Conservation (phyloP, 495 filamentous ascomycete genomes). For the Pyrenula aspistea region DNA sequence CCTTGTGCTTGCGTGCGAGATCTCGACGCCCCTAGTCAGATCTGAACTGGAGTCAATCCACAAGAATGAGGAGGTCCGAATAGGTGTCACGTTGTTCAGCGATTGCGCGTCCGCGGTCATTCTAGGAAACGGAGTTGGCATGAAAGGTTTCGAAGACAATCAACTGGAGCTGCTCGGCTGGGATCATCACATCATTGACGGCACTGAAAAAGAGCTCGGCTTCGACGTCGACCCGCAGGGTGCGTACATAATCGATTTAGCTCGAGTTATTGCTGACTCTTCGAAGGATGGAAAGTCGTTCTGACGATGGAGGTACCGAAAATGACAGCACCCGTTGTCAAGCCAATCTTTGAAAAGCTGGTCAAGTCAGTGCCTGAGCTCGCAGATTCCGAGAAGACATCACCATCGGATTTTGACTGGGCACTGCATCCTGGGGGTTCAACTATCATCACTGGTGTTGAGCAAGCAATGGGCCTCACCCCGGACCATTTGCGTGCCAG, state of each 20-base stretch:
- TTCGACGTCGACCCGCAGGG: constrained; percentile 48
- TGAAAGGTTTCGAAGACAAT: constrained; percentile 16
- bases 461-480: constrained; percentile 38
- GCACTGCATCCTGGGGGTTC: constrained; percentile 55
- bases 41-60: constrained; percentile 46
- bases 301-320: constrained; percentile 44
- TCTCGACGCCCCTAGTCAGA: constrained; percentile 44
- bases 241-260: constrained; percentile 1
- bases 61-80: constrained; percentile 36
- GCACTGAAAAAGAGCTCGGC: constrained; percentile 42
- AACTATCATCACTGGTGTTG: constrained; percentile 49
- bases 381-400: constrained; percentile 20
- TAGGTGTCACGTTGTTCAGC: constrained; percentile 48
- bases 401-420: constrained; percentile 49
- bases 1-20: constrained; percentile 47
- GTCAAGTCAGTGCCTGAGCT: constrained; percentile 27
- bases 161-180: constrained; percentile 47
- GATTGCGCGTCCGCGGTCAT: constrained; percentile 51
- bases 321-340: constrained; percentile 31
- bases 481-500: constrained; percentile 47
- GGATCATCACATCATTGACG: constrained; percentile 41
- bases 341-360: constrained; percentile 35
- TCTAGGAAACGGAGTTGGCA: constrained; percentile 36
- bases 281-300: constrained; percentile 43
- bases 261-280: not conserved